Base-by-base conservation (phyloP, 2,329 filamentous ascomycete genomes). In the Sclerotinia glacialis region DNA sequence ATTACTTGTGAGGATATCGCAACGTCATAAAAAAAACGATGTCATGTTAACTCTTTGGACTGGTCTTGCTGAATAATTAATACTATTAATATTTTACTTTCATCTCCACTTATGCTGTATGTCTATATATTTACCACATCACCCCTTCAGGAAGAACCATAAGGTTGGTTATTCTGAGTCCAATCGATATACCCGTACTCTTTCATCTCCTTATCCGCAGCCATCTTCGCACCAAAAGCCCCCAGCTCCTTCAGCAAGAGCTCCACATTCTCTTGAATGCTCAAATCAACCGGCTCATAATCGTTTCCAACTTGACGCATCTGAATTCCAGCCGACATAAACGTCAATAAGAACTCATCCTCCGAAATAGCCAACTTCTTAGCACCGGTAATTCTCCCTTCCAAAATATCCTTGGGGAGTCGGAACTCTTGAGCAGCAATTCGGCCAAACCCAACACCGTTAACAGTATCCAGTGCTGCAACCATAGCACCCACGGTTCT, bases 221-320 rank as follows among this genome's bases (percentile, higher is more conserved):
- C 74, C 73, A 80, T 74, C 68, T 78, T 79, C 70, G 79, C 68
- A 2, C 67, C 71, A 80, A 81, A 84, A 18, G 71, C 71, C 1
- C 75, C 77, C 76, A 84, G 77, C 72, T 83, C 82, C 72, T 82
- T 79, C 76, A 72, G 23, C 70, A 84, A 84, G 0, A 73, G 77
- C 52, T 83, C 75, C 9, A 81, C 74, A 67, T 83, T 83, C 69
- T 80, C 78, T 70, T 82, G 74, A 16, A 77, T 72, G 21, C 79
- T 82, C 60, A 85, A 71, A 72, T 86, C 83, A 60, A 85, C 79
- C 4, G 83, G 83, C 73, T 83, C 76, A 65, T 83, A 77, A 64
- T 83, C 81, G 73, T 82, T 83, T 14, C 82, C 82, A 16, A 85
- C 73, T 74, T 85, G 82, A 34, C 67, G 49, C 46, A 75, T 74